Percentiles rank a stretch among this genome's conserved stretches.
Evolutionary conservation across 2,329 filamentous ascomycete genomes (phyloP).

Genomic region (Calonectria leucothoes): DNA sequence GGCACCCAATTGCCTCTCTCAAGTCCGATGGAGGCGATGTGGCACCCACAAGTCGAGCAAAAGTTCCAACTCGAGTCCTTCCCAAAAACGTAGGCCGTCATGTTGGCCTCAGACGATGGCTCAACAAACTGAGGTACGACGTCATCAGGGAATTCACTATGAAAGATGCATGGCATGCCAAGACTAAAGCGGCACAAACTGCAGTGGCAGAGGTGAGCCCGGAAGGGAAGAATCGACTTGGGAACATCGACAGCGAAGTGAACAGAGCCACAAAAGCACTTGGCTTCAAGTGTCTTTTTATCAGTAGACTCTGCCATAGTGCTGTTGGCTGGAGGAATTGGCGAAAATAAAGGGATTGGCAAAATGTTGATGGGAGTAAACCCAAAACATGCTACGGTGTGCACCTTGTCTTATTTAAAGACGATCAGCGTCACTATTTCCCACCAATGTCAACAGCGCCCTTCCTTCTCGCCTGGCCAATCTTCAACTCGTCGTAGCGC

Average conservation of each 20-base stretch:
- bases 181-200: conserved; percentile 56
- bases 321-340: not conserved
- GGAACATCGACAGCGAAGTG: conserved; percentile 56
- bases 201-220: conserved; percentile 59
- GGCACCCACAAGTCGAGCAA: conserved; percentile 59
- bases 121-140: conserved; percentile 52
- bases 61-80: conserved; percentile 52
- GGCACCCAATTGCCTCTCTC: conserved; percentile 51
- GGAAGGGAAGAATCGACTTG: conserved; percentile 51
- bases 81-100: conserved; percentile 49
- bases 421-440: not conserved
- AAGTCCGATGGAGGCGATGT: conserved; percentile 52
- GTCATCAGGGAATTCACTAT: conserved; percentile 49
- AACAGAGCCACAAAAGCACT: conserved; percentile 58
- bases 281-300: conserved; percentile 54
- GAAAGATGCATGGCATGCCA: conserved; percentile 56
- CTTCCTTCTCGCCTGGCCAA: not conserved
- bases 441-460: conserved; percentile 22
- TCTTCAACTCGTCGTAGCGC: not conserved
- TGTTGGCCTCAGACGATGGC: conserved; percentile 50
- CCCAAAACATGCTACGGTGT: not conserved
- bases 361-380: not conserved
- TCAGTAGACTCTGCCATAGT: conserved; percentile 33
- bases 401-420: not conserved
- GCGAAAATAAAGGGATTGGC: not conserved